These are phyloP conservation scores for Agarophyton chilense DNA, from an alignment of 23 red algal species.

Conservation along the genomic window DNA sequence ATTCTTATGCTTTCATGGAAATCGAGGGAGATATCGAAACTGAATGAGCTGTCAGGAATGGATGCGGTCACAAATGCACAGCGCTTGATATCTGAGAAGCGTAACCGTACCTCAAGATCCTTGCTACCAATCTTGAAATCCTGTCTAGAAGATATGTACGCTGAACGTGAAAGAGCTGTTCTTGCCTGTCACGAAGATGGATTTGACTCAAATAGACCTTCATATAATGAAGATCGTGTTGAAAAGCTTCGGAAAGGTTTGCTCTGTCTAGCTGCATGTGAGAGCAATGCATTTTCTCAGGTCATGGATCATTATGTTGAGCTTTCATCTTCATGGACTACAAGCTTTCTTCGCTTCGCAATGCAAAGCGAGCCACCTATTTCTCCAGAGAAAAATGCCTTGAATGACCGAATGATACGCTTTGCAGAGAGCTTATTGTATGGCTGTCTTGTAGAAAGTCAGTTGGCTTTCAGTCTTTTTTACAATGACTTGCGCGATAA, in stretches of 20 bases:
- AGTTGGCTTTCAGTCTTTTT: conserved; percentile 36
- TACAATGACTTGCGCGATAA: background rate
- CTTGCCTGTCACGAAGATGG: background rate
- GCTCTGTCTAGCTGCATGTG: conserved; percentile 32
- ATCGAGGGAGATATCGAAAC: conserved; percentile 7
- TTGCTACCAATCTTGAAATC: conserved; percentile 42
- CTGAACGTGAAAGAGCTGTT: background rate
- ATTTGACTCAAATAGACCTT: background rate
- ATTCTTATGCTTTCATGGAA: conserved; percentile 23
- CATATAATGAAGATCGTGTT: background rate
- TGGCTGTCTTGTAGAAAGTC: conserved; percentile 18
- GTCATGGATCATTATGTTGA: conserved; percentile 60
- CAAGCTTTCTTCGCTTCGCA: conserved; percentile 8
- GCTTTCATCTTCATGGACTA: conserved; percentile 31
- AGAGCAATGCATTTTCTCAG: conserved; percentile 19
- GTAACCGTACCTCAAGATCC: conserved; percentile 15
- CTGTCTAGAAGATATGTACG: conserved; percentile 6
- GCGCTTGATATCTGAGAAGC: conserved; percentile 51
- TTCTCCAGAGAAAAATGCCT: background rate
- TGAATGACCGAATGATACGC: conserved; percentile 16
- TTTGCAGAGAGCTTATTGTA: conserved; percentile 38
- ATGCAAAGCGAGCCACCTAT: conserved; percentile 10
- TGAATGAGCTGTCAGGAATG: conserved; percentile 37
- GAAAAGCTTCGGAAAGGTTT: conserved; percentile 35
- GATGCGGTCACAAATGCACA: conserved; percentile 18